Base-by-base conservation (phyloP, 2,329 filamentous ascomycete genomes). In the Hypoxylon sp. region DNA sequence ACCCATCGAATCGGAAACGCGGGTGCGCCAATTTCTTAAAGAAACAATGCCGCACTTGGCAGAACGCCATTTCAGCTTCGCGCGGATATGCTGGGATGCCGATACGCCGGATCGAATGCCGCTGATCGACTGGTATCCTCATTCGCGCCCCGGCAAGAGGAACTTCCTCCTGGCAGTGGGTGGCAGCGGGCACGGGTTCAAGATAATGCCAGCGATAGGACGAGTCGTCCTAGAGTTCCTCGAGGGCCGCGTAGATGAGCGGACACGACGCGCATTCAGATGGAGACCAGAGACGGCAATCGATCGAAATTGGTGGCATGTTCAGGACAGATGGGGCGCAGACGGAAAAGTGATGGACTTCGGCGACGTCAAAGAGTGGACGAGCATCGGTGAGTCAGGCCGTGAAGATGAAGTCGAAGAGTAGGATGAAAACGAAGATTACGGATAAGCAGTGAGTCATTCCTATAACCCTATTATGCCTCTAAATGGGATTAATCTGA, bases 51-150 rank as follows among this genome's bases (percentile, higher is more conserved):
- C 82, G 0, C 79, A 84, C 50, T 75, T 84, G 3, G 76, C 78
- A 0, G 67, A 77, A 2, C 76, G 82, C 2, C 74, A 75, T 0
- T 79, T 84, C 46, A 75, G 70, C 17, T 83, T 81, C 58, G 79
- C 79, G 6, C 73, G 81, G 13, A 79, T 85, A 26, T 85, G 82
- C 69, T 85, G 83, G 82, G 82, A 82, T 63, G 78, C 81, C 0
- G 83, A 85, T 63, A 85, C 82, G 0, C 76, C 78, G 0, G 80
- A 85, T 66, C 75, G 81, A 2, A 73, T 78, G 17, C 85, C 83
- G 52, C 66, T 85, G 15, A 82, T 85, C 51, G 78, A 78, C 48
- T 69, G 70, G 24, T 81, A 84, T 67, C 79, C 81, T 0, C 69
- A 75, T 9, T 70, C 76, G 47, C 59, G 68, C 29, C 76, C 73